Evolutionary conservation across 495 filamentous ascomycete genomes (phyloP), one percentile per base, ranked within the genome.

Genomic region (Xylaria venustula): DNA sequence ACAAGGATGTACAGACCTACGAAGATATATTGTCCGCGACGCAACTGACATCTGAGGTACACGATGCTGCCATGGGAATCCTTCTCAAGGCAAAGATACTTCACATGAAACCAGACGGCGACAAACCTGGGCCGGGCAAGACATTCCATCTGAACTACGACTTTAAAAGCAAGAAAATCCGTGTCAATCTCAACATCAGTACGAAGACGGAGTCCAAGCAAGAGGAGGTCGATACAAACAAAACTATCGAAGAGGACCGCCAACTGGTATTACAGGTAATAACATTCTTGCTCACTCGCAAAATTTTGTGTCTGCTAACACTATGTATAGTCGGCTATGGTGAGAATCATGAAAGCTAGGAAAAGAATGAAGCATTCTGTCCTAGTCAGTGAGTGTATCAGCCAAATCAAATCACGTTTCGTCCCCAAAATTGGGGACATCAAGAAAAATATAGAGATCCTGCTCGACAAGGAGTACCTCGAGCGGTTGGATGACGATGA

Each of bases 391-490:
- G 94, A 99, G 77, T 92, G 90, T 15, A 97, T 99, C 71, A 86
- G 85, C 63, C 95, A 98, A 75, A 96, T 99, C 77, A 89, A 88
- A 70, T 84, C 83, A n/a, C 90, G 94, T 50, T 99, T 99, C 79
- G 86, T 90, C 36, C 94, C 95, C 23, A 93, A 96, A 74, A 81
- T 98, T 20, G 80, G 83, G 5, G 94, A 99, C 65, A 98, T 99
- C 83, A 99, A 99, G 79, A 98, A 96, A 80, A 97, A 93, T 74
- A 97, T 99, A 69, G 94, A 99, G 75, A 96, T 96, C 65, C 81
- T 99, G 41, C 89, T 99, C 62, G 94, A 99, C 81, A 99, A 99
- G 80, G 94, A 98, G 74, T 99, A 99, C 71, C 84, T 99, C 49
- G 95, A 99, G 80, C 88, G 94, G 30, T 74, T 97, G 60, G 93